These are phyloP conservation scores for Fereydounia khargensis DNA, from an alignment of 1,284 basidiomycete genomes.

Conservation along the genomic window DNA sequence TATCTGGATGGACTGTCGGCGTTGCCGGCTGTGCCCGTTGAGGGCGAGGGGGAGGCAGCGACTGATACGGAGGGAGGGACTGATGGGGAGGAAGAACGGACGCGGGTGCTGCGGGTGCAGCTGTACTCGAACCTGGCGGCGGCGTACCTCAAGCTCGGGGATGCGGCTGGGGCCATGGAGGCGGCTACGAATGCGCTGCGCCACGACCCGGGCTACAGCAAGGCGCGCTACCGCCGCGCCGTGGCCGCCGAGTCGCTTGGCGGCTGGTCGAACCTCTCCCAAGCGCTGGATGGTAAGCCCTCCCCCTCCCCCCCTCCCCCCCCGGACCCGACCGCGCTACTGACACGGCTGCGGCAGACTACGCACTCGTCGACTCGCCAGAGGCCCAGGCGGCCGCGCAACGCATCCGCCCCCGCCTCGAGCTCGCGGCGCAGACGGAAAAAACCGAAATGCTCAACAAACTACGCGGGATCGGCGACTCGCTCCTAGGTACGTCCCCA, in stretches of 20 bases:
- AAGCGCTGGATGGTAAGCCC: slow-evolving; percentile 77
- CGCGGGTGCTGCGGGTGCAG: slow-evolving; percentile 22
- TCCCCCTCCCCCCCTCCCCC: too few species aligned
- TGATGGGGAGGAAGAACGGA: too few species aligned
- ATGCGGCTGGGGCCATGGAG: slow-evolving; percentile 67
- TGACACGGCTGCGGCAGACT: too few species aligned
- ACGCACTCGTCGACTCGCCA: too few species aligned
- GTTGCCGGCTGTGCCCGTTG: too few species aligned
- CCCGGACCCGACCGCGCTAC: too few species aligned
- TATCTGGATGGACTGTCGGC: too few species aligned
- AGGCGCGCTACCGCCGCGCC: slow-evolving; percentile 83
- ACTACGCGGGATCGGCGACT: slow-evolving; percentile 88
- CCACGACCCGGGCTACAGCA: slow-evolving; percentile 80
- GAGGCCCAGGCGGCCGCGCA: too few species aligned
- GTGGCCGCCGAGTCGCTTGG: slow-evolving; percentile 75
- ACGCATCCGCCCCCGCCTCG: too few species aligned
- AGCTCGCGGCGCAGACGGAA: slow-evolving; percentile 77
- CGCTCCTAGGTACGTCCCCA: slow-evolving; percentile 77
- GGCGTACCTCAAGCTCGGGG: slow-evolving; percentile 68
- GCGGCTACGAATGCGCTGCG: slow-evolving; percentile 73
- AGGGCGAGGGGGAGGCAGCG: too few species aligned
- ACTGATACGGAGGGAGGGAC: too few species aligned
- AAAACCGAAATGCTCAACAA: slow-evolving; percentile 89
- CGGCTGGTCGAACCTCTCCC: slow-evolving; percentile 76
- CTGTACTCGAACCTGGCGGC: slow-evolving; percentile 78